Evolutionary conservation across 2,329 filamentous ascomycete species (phyloP), one percentile per base, ranked within the genome.

Genomic region (Periglandula ipomoeae): DNA sequence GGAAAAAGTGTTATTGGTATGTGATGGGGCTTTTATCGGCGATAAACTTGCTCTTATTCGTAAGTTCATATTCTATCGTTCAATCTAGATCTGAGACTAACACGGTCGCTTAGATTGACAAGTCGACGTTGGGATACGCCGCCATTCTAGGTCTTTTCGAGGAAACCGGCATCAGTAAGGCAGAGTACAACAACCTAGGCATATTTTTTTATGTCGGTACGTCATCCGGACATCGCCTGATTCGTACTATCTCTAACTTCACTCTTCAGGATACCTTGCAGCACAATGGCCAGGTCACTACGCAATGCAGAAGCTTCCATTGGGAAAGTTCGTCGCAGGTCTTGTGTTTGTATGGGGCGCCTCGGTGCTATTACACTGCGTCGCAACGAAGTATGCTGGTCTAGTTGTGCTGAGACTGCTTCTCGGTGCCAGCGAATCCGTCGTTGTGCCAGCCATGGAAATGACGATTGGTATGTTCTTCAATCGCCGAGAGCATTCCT

Each of bases 191-290:
- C 44, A 70, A 70, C 39, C 52, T 69, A 2, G 66, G 63, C 50
- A 69, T 66, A 2, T 61, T 71, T 26, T 70, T 70, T 50, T 71
- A 70, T 34, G 65, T 67, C 37, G 67, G 67, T 68, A 54, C 17
- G 58, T 17, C 22, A n/a, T n/a, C n/a, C n/a, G n/a, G n/a, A n/a
- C n/a, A n/a, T n/a, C n/a, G n/a, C n/a, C n/a, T n/a, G n/a, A n/a
- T n/a, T n/a, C n/a, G n/a, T n/a, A n/a, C n/a, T 8, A 32, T 15
- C 30, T 15, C 8, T 32, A 32, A 3, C 20, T 22, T 19, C n/a
- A n/a, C 22, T 17, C 3, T 1, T 10, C 24, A 65, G 66, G 65
- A 0, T 70, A 69, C 38, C 52, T 69, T 20, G 59, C 61, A 2
- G 64, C 60, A 3, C 64, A 68, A 44, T 59, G 60, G 52, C 68